phyloP scores from a whole-genome alignment of 1,284 basidiomycete species.

The Ustilago hordei region DNA sequence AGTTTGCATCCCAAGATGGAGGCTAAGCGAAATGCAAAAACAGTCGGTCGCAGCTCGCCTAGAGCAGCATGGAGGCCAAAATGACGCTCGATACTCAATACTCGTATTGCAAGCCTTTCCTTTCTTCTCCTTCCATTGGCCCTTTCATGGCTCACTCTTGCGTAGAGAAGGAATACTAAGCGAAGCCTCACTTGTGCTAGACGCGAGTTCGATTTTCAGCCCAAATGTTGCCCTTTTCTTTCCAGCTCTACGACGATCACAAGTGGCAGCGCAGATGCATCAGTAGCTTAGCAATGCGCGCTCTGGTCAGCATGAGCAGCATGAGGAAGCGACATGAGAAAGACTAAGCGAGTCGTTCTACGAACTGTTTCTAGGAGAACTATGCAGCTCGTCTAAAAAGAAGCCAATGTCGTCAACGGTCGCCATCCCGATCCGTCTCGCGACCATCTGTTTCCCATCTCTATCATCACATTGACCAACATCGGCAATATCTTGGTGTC shows the following conservation, averaged over 20 bases:
- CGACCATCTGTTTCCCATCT: neutral
- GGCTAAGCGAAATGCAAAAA: neutral
- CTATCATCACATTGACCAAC: constrained; percentile 12
- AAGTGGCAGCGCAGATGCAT: neutral
- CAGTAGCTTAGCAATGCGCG: neutral
- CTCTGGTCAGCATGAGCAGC: neutral
- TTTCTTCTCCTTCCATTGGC: neutral
- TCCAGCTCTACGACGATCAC: neutral
- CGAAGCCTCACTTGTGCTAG: constrained; percentile 11
- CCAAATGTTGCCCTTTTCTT: neutral
- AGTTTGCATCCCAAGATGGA: neutral
- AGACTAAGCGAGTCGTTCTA: neutral
- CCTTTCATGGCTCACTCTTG: neutral
- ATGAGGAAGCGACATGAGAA: neutral
- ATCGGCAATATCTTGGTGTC: neutral
- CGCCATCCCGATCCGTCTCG: neutral
- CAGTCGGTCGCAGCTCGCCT: neutral
- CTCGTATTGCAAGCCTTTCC: too few relatives aligned
- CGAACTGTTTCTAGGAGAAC: constrained; percentile 3
- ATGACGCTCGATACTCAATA: constrained; percentile 2
- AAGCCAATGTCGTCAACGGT: neutral
- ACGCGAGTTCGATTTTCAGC: constrained; percentile 15
- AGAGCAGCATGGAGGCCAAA: constrained; percentile 1
- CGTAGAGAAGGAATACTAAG: neutral
- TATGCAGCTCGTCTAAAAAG: neutral